phyloP scores from a whole-genome alignment of 257 asterid species.

The Lycium barbarum region DNA sequence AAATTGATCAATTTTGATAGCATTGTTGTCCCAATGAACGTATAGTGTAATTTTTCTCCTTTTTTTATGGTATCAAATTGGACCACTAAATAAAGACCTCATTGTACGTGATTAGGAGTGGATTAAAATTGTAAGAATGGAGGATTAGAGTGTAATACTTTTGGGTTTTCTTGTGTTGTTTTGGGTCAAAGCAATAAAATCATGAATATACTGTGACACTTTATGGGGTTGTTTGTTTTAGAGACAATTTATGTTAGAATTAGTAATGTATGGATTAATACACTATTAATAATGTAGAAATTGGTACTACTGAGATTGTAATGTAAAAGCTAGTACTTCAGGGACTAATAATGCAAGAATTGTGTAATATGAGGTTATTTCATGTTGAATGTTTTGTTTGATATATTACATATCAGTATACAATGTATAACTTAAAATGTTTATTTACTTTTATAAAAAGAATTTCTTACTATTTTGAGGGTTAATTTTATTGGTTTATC shows the following conservation, averaged over 20 bases:
- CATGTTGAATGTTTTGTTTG: too few species aligned
- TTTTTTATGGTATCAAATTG: slow-evolving; percentile 20
- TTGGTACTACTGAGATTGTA: not conserved
- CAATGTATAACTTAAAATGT: too few species aligned
- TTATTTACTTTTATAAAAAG: too few species aligned
- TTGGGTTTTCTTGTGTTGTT: not conserved
- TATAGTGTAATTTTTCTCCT: too few species aligned
- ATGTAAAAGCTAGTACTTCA: not conserved
- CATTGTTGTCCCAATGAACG: too few species aligned
- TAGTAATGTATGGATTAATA: not conserved
- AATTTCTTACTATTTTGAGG: not conserved
- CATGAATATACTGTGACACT: not conserved
- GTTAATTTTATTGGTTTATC: not conserved
- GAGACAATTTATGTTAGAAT: not conserved
- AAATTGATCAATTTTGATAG: too few species aligned
- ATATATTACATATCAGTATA: too few species aligned
- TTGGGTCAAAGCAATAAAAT: not conserved
- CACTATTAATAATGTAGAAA: not conserved
- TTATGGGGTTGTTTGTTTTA: too few species aligned
- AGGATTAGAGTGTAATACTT: not conserved
- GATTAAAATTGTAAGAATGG: not conserved
- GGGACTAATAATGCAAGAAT: too few species aligned
- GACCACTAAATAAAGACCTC: slow-evolving; percentile 1
- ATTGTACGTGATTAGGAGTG: slow-evolving; percentile 15
- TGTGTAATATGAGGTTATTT: too few species aligned